Evolutionary conservation across 31 red algal genomes (phyloP).

Genomic region (Odonthalia washingtoniensis): DNA sequence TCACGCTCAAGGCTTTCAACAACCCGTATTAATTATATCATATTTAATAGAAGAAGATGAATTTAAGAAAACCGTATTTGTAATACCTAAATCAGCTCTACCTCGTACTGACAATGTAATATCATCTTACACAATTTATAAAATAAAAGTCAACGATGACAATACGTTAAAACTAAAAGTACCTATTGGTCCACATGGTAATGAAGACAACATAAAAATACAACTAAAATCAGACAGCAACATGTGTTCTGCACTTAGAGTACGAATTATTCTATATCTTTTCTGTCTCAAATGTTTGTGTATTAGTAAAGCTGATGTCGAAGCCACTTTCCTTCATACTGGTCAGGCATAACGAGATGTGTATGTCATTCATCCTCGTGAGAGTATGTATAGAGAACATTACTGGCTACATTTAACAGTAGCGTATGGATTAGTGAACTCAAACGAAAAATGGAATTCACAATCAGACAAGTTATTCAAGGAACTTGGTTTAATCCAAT

Average conservation of each 20-base stretch:
- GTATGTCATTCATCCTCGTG: conserved; percentile 1
- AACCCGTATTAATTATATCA: background rate
- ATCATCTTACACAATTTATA: no score
- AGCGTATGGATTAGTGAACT: conserved; percentile 23
- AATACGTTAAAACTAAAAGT: background rate
- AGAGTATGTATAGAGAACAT: background rate
- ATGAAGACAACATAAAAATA: background rate
- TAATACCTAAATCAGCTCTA: no score
- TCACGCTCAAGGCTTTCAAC: background rate
- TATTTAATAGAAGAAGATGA: background rate
- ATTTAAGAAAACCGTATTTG: background rate
- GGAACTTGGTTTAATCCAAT: background rate
- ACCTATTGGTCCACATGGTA: background rate
- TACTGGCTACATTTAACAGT: conserved; percentile 6
- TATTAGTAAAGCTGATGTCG: background rate
- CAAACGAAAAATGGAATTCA: conserved; percentile 22
- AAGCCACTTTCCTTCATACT: no score
- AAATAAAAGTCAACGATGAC: no score
- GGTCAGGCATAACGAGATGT: conserved; percentile 19
- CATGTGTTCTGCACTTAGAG: background rate
- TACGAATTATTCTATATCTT: background rate
- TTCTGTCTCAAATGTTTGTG: background rate
- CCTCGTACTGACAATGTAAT: no score
- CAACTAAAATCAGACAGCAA: background rate
- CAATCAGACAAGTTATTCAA: background rate